Base-by-base conservation (phyloP, 352 stramenopile species). In the Elongisporangium prolatum region DNA sequence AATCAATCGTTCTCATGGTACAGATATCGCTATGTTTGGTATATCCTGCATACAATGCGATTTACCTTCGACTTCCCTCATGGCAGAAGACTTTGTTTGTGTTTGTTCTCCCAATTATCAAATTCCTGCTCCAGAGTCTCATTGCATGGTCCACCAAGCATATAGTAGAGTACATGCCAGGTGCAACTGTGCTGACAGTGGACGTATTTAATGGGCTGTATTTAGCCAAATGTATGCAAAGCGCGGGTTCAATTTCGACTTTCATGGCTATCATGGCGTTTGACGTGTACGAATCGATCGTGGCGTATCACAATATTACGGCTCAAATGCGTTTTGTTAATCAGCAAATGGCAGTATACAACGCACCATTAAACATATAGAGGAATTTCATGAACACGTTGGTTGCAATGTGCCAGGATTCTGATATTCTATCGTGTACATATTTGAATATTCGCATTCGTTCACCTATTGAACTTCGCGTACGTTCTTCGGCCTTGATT, bases 171-270 rank as follows among this genome's bases (percentile, higher is more conserved):
- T 64, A 54, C 13, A 50, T 74, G 10, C 61, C 61, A 1, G 50
- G 47, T 22, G 50, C 56, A 0, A 56, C 68, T 11, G 56, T 76
- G 1, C 69, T 80, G 22, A 62, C 60, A 1, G 56, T 72, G 8
- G 69, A 70, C 11, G 17, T 71, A 1, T 72, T 71, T 38, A 70
- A 68, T 40, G 67, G 65, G 3, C 56, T 80, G 1, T 75, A 72
- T 18, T 57, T 70, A 5, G 58, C 60, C 1, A 70, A 64, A n/a
- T 76, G 64, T 44, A 72, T 76, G 71, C 68, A 74, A 59, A 69
- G 50, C 25, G 37, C 69, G 2, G 57, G 56, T 0, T 75, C 64
- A 24, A 25, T 50, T 1, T 55, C 65, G 17, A 69, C 63, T 1
- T 67, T 60, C 10, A 16, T 53, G 4, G 9, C 64, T 6, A 21